phyloP scores from a whole-genome alignment of 2,329 filamentous ascomycete species.

The Colletotrichum zoysiae region DNA sequence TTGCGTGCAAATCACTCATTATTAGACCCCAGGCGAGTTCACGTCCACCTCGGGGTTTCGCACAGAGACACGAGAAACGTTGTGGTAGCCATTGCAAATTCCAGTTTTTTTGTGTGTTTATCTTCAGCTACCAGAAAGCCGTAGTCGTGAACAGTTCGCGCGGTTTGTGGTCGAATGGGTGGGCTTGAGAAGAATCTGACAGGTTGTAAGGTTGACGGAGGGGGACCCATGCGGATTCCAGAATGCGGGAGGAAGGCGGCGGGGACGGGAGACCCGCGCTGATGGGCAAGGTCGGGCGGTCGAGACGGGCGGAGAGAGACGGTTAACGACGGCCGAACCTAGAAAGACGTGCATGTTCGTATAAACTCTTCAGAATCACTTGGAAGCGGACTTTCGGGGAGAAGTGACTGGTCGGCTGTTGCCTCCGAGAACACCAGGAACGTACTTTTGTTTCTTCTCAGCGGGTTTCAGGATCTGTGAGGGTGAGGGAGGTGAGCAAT shows the following conservation, averaged over 20 bases:
- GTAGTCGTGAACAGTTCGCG: slow-evolving; percentile 44
- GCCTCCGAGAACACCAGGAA: slow-evolving; percentile 79
- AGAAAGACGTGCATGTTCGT: slow-evolving; percentile 81
- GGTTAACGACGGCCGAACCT: slow-evolving; percentile 96
- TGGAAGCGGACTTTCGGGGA: slow-evolving; percentile 75
- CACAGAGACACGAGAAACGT: slow-evolving; percentile 39
- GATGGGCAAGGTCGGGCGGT: slow-evolving; percentile 30
- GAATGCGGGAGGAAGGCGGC: slow-evolving; percentile 31
- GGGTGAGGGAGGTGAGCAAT: slow-evolving; percentile 32
- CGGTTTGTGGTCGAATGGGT: slow-evolving; percentile 40
- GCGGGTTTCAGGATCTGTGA: slow-evolving; percentile 95
- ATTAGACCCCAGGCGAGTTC: slow-evolving; percentile 23
- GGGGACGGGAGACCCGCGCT: slow-evolving; percentile 26
- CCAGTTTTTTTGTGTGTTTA: slow-evolving; percentile 45
- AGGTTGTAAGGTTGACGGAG: slow-evolving; percentile 38
- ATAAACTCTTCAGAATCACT: slow-evolving; percentile 77
- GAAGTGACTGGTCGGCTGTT: slow-evolving; percentile 75
- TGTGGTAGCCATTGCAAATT: slow-evolving; percentile 42
- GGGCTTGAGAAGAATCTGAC: slow-evolving; percentile 41
- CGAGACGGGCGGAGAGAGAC: slow-evolving; percentile 43
- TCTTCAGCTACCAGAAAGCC: slow-evolving; percentile 45
- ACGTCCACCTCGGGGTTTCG: slow-evolving; percentile 29
- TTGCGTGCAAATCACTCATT: slow-evolving; percentile 39
- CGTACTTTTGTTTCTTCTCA: slow-evolving; percentile 99
- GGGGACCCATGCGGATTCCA: slow-evolving; percentile 20